Evolutionary conservation across 2,329 filamentous ascomycete genomes (phyloP).

Genomic region (Stagonosporopsis chrysanthemi): DNA sequence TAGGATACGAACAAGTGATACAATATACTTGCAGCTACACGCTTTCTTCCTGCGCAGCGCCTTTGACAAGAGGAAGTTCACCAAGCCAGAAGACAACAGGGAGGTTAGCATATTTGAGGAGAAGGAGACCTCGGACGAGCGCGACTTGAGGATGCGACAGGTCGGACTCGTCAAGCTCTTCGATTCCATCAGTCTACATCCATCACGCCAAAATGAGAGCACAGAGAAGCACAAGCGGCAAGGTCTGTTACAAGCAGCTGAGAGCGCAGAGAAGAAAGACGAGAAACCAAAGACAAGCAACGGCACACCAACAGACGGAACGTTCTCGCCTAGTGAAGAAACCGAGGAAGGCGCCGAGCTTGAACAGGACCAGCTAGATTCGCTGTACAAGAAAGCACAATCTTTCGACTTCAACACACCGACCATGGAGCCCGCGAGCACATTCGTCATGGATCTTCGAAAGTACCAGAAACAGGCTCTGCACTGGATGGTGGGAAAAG

Average conservation of each 20-base stretch:
- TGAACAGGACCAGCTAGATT: constrained; percentile 93
- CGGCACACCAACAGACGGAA: constrained; percentile 54
- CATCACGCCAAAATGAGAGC: constrained; percentile 74
- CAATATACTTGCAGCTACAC: constrained; percentile 85
- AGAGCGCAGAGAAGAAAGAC: constrained; percentile 78
- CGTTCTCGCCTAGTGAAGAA: constrained; percentile 65
- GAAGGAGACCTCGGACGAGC: constrained; percentile 85
- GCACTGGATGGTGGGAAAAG: constrained; percentile 95
- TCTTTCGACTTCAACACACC: constrained; percentile 95
- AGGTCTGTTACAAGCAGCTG: constrained; percentile 83
- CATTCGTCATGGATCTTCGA: constrained; percentile 82
- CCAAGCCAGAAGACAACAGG: constrained; percentile 72
- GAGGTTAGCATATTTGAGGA: constrained; percentile 80
- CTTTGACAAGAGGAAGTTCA: constrained; percentile 71
- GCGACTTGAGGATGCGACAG: constrained; percentile 81
- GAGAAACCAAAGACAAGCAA: constrained; percentile 56
- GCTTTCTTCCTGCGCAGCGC: constrained; percentile 78
- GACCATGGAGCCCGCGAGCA: constrained; percentile 80
- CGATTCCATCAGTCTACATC: constrained; percentile 84
- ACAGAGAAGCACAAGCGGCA: constrained; percentile 83
- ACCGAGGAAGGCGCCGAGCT: constrained; percentile 87
- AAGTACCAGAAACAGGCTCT: constrained; percentile 96
- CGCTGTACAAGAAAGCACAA: constrained; percentile 93
- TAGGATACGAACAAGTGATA: constrained; percentile 85
- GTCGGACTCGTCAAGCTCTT: constrained; percentile 88